These are phyloP conservation scores for Penicillium rolfsii DNA, from an alignment of 2,329 filamentous ascomycete species.

Conservation along the genomic window DNA sequence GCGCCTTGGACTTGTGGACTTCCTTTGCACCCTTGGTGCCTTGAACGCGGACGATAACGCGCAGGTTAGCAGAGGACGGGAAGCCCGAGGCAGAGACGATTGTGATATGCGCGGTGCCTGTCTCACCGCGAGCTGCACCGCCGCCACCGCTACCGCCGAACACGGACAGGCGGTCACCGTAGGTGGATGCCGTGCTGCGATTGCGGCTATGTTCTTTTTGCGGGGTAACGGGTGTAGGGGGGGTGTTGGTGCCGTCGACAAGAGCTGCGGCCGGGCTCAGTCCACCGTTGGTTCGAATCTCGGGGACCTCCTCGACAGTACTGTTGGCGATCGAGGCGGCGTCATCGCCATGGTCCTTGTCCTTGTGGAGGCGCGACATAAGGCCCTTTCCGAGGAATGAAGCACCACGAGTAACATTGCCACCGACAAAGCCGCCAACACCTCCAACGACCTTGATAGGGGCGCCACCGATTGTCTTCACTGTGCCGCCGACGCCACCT, in stretches of 20 bases:
- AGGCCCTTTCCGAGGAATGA: constrained; percentile 88
- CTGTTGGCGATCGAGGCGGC: constrained; percentile 35
- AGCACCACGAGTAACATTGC: constrained; percentile 84
- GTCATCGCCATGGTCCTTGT: constrained; percentile 36
- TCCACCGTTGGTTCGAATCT: too few species aligned
- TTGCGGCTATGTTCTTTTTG: constrained; percentile 51
- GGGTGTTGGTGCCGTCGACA: constrained; percentile 31
- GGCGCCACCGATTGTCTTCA: constrained; percentile 81
- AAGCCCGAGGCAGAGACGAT: constrained; percentile 79
- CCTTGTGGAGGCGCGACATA: constrained; percentile 62
- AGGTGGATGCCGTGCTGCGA: constrained; percentile 54
- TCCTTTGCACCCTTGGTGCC: constrained; percentile 71
- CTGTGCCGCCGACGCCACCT: constrained; percentile 70
- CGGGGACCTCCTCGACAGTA: constrained; percentile 15
- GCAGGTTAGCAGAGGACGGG: constrained; percentile 75
- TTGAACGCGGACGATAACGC: constrained; percentile 71
- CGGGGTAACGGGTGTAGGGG: constrained; percentile 28
- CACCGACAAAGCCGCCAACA: constrained; percentile 72
- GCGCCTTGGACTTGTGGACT: constrained; percentile 88
- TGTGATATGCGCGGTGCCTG: constrained; percentile 78
- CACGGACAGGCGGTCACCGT: constrained; percentile 56
- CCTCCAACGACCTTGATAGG: constrained; percentile 73
- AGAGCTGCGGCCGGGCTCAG: constrained; percentile 26
- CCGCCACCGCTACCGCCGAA: constrained; percentile 39
- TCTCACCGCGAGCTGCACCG: constrained; percentile 55